Evolutionary conservation across 2,329 filamentous ascomycete species (phyloP).

Genomic region (Fusarium temperatum): DNA sequence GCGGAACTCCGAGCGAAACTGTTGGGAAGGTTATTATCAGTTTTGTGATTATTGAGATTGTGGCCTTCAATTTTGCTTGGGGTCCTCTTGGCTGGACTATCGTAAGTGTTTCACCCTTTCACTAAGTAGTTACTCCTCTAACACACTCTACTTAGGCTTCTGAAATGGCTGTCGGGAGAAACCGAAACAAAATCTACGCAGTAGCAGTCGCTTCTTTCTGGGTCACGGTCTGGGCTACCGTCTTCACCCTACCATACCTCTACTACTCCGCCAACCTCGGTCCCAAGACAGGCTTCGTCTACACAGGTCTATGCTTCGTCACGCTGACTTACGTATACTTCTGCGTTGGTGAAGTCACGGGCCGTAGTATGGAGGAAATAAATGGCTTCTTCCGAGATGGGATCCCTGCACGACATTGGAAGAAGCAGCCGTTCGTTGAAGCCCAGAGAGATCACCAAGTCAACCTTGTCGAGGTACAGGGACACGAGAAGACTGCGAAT

Average conservation of each 20-base stretch:
- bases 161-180: conserved; percentile 58
- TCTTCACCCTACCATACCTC: conserved; percentile 52
- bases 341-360: conserved; percentile 46
- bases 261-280: conserved; percentile 52
- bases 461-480: conserved; percentile 2
- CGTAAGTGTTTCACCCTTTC: conserved; percentile 13
- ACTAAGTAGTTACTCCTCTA: background rate
- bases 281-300: conserved; percentile 52
- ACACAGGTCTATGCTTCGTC: conserved; percentile 46
- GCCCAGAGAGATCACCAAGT: background rate
- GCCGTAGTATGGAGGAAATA: conserved; percentile 44
- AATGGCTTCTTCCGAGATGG: conserved; percentile 42
- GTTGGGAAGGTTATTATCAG: conserved; percentile 52
- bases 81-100: conserved; percentile 53
- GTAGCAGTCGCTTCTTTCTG: conserved; percentile 55
- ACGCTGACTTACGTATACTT: conserved; percentile 50
- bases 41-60: conserved; percentile 54
- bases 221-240: conserved; percentile 52
- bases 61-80: conserved; percentile 56
- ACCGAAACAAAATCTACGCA: conserved; percentile 48
- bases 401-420: conserved; percentile 42
- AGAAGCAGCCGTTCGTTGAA: conserved; percentile 33
- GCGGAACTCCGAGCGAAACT: conserved; percentile 37
- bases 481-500: background rate
- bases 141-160: conserved; percentile 42